These are phyloP conservation scores for Fusarium buharicum DNA, from an alignment of 2,329 filamentous ascomycete genomes.

Conservation along the genomic window DNA sequence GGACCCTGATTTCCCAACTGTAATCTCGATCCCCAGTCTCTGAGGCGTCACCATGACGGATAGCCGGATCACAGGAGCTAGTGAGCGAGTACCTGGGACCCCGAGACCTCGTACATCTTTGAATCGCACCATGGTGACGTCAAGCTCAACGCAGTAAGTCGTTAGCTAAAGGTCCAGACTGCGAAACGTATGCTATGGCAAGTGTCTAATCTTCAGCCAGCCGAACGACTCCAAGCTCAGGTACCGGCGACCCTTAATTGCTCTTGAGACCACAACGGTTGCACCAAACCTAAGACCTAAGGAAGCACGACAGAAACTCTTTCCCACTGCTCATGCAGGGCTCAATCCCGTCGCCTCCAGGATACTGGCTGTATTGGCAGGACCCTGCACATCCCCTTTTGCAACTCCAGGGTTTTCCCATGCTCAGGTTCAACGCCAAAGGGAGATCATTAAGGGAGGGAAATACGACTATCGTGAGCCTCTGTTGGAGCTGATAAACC, in stretches of 20 bases:
- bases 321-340: conserved; percentile 34
- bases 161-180: conserved; percentile 27
- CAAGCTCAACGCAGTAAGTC: conserved; percentile 29
- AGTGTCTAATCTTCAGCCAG: conserved; percentile 7
- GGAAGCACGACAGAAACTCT: conserved; percentile 24
- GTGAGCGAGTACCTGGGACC: conserved; percentile 28
- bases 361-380: conserved; percentile 9
- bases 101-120: conserved; percentile 30
- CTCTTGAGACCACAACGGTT: conserved; percentile 4
- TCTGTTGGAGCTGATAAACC: background rate
- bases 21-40: conserved; percentile 47
- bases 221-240: conserved; percentile 11
- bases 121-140: conserved; percentile 47
- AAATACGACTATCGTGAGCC: conserved; percentile 6
- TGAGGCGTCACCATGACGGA: conserved; percentile 44
- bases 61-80: conserved; percentile 27
- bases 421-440: conserved; percentile 12
- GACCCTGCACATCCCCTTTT: conserved; percentile 35
- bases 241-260: conserved; percentile 16
- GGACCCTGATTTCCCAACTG: conserved; percentile 47
- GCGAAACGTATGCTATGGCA: conserved; percentile 4
- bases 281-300: conserved; percentile 12
- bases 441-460: background rate
- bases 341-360: conserved; percentile 22
- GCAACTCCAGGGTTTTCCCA: conserved; percentile 15